Conservation (phyloP, 306 rosid genomes). For the Trichosanthes truncata region DNA sequence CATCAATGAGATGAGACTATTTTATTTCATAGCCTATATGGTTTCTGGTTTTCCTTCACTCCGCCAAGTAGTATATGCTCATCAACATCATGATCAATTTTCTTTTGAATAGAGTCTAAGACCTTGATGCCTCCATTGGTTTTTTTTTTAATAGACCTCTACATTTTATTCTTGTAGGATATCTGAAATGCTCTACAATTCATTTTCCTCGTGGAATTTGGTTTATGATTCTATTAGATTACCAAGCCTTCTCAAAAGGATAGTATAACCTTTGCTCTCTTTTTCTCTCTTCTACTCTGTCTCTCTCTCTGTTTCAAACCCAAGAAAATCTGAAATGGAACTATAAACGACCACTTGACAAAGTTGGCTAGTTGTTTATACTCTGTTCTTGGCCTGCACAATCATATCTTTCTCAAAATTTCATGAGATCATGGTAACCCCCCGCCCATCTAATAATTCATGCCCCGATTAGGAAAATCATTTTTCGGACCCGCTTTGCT, state of each 20-base stretch:
- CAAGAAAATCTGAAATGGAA: neutral
- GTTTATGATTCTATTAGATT: neutral
- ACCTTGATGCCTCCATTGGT: neutral
- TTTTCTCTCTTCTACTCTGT: neutral
- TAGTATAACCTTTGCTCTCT: neutral
- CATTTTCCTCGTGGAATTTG: neutral
- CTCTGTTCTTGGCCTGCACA: neutral
- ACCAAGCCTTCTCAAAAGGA: neutral
- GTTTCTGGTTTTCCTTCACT: neutral
- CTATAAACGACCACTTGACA: neutral
- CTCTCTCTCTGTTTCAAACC: neutral
- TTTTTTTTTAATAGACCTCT: no score
- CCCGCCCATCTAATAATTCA: neutral
- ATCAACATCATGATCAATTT: neutral
- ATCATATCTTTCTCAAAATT: neutral
- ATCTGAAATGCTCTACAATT: neutral
- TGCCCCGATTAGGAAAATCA: neutral
- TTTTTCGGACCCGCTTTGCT: no score
- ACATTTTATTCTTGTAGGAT: neutral
- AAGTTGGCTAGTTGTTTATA: neutral
- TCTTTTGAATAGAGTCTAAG: neutral
- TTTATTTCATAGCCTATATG: neutral
- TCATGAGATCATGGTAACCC: no score
- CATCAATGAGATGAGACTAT: neutral
- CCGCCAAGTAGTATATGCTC: neutral